Percentiles rank a stretch among this genome's conserved stretches.
phyloP scores from a whole-genome alignment of 768 basidiomycete species.

The Wakefieldia striispora region DNA sequence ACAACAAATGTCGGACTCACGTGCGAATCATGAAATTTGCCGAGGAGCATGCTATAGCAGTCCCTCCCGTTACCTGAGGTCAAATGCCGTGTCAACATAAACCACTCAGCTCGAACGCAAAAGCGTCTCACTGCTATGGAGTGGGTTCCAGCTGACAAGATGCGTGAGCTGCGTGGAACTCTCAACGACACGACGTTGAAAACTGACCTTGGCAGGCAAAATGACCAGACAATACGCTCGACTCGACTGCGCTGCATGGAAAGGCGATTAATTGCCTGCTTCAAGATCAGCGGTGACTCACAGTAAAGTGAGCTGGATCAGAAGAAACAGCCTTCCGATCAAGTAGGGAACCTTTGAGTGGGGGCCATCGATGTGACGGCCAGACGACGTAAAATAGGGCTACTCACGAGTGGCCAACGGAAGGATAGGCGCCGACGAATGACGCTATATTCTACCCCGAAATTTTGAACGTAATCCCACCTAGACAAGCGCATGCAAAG shows the following conservation, averaged over 20 bases:
- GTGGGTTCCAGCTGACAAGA: not conserved
- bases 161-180: not conserved
- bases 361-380: not conserved
- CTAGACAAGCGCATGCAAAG: conserved; percentile 1
- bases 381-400: not conserved
- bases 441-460: conserved; percentile 21
- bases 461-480: conserved; percentile 24
- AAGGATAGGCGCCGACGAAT: conserved; percentile 20
- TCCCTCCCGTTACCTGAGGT: conserved; percentile 1
- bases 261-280: no score
- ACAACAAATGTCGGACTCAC: not conserved
- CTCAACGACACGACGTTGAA: not conserved
- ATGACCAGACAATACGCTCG: not conserved
- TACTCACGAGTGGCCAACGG: conserved; percentile 25
- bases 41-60: conserved; percentile 11
- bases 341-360: conserved; percentile 12
- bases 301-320: conserved; percentile 2
- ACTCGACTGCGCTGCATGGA: conserved; percentile 5
- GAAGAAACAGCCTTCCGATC: conserved; percentile 3
- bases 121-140: conserved; percentile 1
- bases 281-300: not conserved
- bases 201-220: conserved; percentile 9
- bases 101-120: not conserved
- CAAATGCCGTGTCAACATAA: not conserved
- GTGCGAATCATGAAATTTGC: conserved; percentile 19